These are phyloP conservation scores for Fusarium burgessii DNA, from an alignment of 2,329 filamentous ascomycete genomes.

Conservation along the genomic window DNA sequence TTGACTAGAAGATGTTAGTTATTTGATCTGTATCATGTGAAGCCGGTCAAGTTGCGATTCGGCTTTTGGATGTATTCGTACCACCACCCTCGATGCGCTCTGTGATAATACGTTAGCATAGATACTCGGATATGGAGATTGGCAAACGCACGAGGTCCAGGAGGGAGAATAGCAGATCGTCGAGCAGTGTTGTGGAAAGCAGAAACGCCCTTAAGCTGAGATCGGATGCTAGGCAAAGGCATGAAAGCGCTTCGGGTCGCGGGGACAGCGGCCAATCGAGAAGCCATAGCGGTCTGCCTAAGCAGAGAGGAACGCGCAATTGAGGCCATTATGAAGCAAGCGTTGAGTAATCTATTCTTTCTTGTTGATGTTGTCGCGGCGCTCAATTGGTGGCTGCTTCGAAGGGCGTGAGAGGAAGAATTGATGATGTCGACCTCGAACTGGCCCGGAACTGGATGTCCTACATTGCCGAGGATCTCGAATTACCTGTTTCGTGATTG, in stretches of 20 bases:
- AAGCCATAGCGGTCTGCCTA: constrained; percentile 62
- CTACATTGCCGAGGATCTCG: constrained; percentile 64
- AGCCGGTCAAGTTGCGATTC: constrained; percentile 16
- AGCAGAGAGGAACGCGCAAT: constrained; percentile 67
- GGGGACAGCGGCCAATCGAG: constrained; percentile 54
- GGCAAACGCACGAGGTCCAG: constrained; percentile 79
- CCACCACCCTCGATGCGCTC: constrained; percentile 81
- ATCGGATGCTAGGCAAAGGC: constrained; percentile 47
- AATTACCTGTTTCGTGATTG: constrained; percentile 62
- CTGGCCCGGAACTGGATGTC: constrained; percentile 39
- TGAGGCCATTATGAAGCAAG: constrained; percentile 64
- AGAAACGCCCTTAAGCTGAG: constrained; percentile 67
- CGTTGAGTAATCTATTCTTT: constrained; percentile 26
- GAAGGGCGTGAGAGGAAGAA: constrained; percentile 31
- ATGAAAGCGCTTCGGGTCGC: constrained; percentile 52
- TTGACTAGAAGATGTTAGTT: constrained; percentile 71
- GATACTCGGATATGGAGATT: too few species aligned
- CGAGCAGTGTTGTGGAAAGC: constrained; percentile 88
- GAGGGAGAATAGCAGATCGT: constrained; percentile 83
- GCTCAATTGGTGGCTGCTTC: constrained; percentile 47
- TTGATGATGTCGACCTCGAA: constrained; percentile 42
- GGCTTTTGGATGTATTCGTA: constrained; percentile 57
- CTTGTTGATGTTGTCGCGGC: constrained; percentile 33
- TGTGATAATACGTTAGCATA: constrained; percentile 62
- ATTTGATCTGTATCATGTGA: constrained; percentile 37